Conservation (phyloP, 192 early-diverging fungal genomes). For the Coemansia sp. region DNA sequence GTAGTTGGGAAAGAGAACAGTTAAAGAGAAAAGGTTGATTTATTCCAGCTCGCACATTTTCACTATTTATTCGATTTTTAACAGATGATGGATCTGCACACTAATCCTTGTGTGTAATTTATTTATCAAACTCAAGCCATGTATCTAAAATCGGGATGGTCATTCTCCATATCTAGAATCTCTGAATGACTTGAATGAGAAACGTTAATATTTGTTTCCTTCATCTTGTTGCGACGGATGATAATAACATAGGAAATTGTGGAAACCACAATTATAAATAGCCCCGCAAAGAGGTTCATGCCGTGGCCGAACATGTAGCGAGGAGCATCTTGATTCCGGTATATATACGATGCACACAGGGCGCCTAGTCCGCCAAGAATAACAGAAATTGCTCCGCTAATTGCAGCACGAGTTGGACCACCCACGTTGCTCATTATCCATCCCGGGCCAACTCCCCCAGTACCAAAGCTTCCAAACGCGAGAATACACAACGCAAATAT, state of each 20-base stretch:
- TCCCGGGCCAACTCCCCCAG: conserved; percentile 44
- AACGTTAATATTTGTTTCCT: conserved; percentile 32
- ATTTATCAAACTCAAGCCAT: not conserved
- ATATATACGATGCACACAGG: conserved; percentile 45
- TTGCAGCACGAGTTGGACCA: conserved; percentile 35
- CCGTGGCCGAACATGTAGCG: conserved; percentile 44
- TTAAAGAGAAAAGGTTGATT: not conserved
- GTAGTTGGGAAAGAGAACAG: not conserved
- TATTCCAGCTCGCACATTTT: too few species aligned
- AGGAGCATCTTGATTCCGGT: conserved; percentile 48
- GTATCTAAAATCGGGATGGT: conserved; percentile 12
- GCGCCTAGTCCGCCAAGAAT: conserved; percentile 43
- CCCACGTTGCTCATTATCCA: conserved; percentile 52
- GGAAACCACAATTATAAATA: conserved; percentile 24
- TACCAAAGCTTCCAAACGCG: conserved; percentile 45
- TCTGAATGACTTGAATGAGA: conserved; percentile 26
- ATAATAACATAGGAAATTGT: conserved; percentile 29
- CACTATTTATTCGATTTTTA: too few species aligned
- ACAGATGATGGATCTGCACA: too few species aligned
- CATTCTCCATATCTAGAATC: conserved; percentile 20
- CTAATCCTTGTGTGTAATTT: not conserved
- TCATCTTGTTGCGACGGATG: conserved; percentile 28
- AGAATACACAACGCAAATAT: conserved; percentile 50
- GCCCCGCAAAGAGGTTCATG: conserved; percentile 45
- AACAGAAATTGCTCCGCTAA: conserved; percentile 40